A percentile compares a stretch with the other conserved stretches of the same genome.
Conservation (phyloP, 352 stramenopile genomes). For the Globisporangium cylindrosporum region DNA sequence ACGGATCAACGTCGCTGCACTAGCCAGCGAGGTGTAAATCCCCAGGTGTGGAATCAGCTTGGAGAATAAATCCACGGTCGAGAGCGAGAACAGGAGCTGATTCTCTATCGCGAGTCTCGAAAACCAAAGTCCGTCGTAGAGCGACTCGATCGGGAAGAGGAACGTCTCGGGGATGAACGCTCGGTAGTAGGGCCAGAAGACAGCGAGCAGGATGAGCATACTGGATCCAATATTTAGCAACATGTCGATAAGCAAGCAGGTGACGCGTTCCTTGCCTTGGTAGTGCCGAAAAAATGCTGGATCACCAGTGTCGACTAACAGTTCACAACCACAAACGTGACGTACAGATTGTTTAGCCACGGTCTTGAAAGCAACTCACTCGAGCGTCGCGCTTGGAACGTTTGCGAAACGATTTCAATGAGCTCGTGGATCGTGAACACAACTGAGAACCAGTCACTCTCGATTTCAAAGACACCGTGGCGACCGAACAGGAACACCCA, state of each 20-base stretch:
- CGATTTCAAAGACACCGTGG: constrained; percentile 14
- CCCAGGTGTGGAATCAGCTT: constrained; percentile 26
- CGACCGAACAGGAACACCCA: constrained; percentile 1
- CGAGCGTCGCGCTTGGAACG: constrained; percentile 15
- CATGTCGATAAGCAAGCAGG: constrained; percentile 17
- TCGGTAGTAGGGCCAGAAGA: constrained; percentile 25
- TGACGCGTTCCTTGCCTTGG: constrained; percentile 13
- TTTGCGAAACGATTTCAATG: constrained; percentile 17
- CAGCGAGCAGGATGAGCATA: constrained; percentile 19
- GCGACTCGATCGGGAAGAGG: constrained; percentile 15
- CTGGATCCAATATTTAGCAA: constrained; percentile 18
- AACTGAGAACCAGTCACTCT: constrained; percentile 6
- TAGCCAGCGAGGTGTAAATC: constrained; percentile 22
- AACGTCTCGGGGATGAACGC: constrained; percentile 16
- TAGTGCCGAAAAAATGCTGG: constrained; percentile 9
- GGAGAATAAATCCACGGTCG: constrained; percentile 15
- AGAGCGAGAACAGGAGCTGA: constrained; percentile 21
- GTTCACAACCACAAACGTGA: constrained; percentile 6
- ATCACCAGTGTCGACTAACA: constrained; percentile 17
- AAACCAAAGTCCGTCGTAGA: constrained; percentile 29
- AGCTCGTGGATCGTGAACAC: constrained; percentile 16
- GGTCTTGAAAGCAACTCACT: constrained; percentile 9
- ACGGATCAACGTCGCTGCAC: background rate
- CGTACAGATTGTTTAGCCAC: constrained; percentile 9
- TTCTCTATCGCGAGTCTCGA: constrained; percentile 24